Evolutionary conservation across 257 asterid species (phyloP), one percentile per base, ranked within the genome.

Genomic region (Eustoma russellianum): DNA sequence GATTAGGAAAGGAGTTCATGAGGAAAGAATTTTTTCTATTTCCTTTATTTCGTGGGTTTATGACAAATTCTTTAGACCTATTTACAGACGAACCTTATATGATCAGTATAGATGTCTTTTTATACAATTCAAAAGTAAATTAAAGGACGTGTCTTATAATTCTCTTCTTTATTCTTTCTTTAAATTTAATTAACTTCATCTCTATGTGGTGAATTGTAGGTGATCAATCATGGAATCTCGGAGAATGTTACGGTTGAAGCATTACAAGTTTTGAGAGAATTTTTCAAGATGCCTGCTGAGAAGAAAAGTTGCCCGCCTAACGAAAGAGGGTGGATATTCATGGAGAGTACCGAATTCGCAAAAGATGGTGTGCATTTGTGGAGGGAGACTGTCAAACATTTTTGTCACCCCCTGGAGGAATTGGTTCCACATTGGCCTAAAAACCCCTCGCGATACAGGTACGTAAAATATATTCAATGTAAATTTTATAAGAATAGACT

Each of bases 371-470:
- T 68, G 43, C 81, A 70, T 77, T 65, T 79, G 61, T 82, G 87
- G 92, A 79, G 92, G 64, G 85, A 79, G 24, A 73, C 71, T 61
- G 41, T 83, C 11, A 82, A 82, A 53, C 89, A 79, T 57, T 65
- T 58, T 50, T 82, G 88, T 60, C 70, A 79, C 62, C 95, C 95
- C 44, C 57, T 82, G 30, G 72, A 77, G 49, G 70, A 75, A 34
- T 61, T 67, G 72, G 61, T 71, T 72, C 79, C 67, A 61, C 56
- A 33, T 30, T 85, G 95, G 88, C 92, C 95, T 19, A 54, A 46
- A 41, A 75, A 69, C 5, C 95, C 95, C 3, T 11, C 59, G 13
- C 73, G 64, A 3, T 81, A 81, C 56, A 68, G 82, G 90, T 79
- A 63, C 1, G 3, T 24, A 5, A 14, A 41, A 5, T 46, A 7